phyloP scores from a whole-genome alignment of 257 asterid species.

The Solanum sparsipilum region DNA sequence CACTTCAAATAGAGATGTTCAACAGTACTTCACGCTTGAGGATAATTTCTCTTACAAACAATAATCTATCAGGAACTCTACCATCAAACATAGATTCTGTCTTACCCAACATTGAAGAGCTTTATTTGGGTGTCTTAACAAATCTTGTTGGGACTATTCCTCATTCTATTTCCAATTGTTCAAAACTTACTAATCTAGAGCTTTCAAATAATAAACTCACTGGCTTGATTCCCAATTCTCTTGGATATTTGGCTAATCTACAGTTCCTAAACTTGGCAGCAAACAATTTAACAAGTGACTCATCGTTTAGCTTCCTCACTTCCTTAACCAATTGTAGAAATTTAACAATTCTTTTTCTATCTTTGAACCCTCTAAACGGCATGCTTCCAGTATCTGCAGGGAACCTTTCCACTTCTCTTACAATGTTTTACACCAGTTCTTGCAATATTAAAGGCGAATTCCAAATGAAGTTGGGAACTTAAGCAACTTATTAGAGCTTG shows the following conservation, averaged over 20 bases:
- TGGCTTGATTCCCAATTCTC: neutral
- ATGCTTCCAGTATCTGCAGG: neutral
- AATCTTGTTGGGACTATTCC: neutral
- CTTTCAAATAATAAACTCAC: neutral
- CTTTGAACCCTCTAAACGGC: neutral
- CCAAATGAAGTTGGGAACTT: neutral
- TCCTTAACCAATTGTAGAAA: neutral
- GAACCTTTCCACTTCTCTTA: neutral
- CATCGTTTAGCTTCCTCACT: neutral
- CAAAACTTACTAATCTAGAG: neutral
- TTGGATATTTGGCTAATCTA: neutral
- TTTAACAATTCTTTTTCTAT: neutral
- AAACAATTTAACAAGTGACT: neutral
- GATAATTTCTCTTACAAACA: neutral
- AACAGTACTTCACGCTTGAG: neutral
- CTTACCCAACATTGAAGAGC: neutral
- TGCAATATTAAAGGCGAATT: neutral
- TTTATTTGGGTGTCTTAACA: neutral
- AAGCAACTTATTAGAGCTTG: neutral
- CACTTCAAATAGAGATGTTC: neutral
- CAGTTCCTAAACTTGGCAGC: neutral
- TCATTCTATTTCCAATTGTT: neutral
- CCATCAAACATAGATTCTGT: neutral
- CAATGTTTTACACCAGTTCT: neutral
- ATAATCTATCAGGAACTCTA: neutral